Evolutionary conservation across 805 yeast species (phyloP).

Genomic region (Wickerhamomyces chambardii): DNA sequence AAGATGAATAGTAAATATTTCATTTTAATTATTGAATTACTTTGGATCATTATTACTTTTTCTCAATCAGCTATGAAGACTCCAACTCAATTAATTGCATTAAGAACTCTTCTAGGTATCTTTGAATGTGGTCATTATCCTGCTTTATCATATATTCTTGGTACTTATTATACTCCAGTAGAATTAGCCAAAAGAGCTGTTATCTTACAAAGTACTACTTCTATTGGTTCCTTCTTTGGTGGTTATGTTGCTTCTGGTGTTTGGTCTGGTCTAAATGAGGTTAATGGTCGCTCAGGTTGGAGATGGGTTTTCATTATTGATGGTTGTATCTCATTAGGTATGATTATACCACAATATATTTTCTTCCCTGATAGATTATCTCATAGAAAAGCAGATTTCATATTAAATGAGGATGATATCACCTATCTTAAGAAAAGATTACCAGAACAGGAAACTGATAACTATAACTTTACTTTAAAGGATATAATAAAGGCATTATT

Average conservation of each 20-base stretch:
- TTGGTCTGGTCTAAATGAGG: constrained; percentile 35
- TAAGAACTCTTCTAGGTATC: constrained; percentile 46
- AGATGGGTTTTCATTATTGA: constrained; percentile 66
- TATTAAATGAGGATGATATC: constrained; percentile 8
- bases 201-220: constrained; percentile 42
- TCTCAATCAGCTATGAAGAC: constrained; percentile 29
- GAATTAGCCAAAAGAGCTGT: constrained; percentile 47
- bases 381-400: constrained; percentile 20
- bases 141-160: constrained; percentile 35
- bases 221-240: constrained; percentile 43
- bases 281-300: constrained; percentile 52
- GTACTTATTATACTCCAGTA: constrained; percentile 37
- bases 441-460: too few species aligned
- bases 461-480: too few species aligned
- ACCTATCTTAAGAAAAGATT: constrained; percentile 1
- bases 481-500: too few species aligned
- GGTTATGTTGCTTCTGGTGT: constrained; percentile 6
- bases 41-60: constrained; percentile 49
- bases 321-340: constrained; percentile 19
- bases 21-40: constrained; percentile 34
- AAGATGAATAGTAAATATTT: constrained; percentile 30
- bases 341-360: constrained; percentile 1
- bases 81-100: constrained; percentile 34
- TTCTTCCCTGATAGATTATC: constrained; percentile 20
- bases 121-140: constrained; percentile 48